Evolutionary conservation across 2,329 filamentous ascomycete species (phyloP), one percentile per base, ranked within the genome.

Genomic region (Teratosphaeria gauchensis): DNA sequence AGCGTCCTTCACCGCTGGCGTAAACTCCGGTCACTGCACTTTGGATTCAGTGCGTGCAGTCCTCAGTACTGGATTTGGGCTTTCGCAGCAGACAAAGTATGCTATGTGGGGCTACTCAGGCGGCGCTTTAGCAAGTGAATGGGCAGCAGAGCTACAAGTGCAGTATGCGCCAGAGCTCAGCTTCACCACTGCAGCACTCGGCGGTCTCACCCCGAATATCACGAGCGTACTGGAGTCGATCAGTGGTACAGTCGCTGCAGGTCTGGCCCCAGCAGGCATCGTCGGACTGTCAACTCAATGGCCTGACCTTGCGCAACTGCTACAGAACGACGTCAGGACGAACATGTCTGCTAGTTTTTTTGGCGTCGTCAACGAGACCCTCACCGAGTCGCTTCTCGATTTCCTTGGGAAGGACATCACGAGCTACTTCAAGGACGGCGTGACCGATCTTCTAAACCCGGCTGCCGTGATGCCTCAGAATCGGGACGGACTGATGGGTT

Each of bases 91-190:
- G 8, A 63, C 63, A 1, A 58, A 59, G 1, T 65, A 69, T 14
- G 69, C 76, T 0, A 64, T 68, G 61, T 83, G 80, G 79, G 82
- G 82, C 0, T 84, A 83, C 64, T 82, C 78, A 0, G 82, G 82
- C 2, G 82, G 82, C 3, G 76, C 76, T 1, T 61, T 83, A 19
- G 80, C 80, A 0, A 77, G 72, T 2, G 79, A 78, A 32, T 81
- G 76, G 73, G 81, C 81, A 0, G 76, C 78, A 16, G 80, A 83
- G 55, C 66, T 83, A 24, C 79, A 80, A 51, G 70, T 73, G 0
- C 69, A 71, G 4, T 84, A 84, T 60, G 81, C 82, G 0, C 80
- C 81, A 0, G 80, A 82, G 46, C 67, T 84, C 4, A 68, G 72
- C 1, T 73, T 84, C 33, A 70, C 70, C 0, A 81, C 80, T 2